Conservation (phyloP, 2,329 filamentous ascomycete species). For the Phaeoacremonium minimum region DNA sequence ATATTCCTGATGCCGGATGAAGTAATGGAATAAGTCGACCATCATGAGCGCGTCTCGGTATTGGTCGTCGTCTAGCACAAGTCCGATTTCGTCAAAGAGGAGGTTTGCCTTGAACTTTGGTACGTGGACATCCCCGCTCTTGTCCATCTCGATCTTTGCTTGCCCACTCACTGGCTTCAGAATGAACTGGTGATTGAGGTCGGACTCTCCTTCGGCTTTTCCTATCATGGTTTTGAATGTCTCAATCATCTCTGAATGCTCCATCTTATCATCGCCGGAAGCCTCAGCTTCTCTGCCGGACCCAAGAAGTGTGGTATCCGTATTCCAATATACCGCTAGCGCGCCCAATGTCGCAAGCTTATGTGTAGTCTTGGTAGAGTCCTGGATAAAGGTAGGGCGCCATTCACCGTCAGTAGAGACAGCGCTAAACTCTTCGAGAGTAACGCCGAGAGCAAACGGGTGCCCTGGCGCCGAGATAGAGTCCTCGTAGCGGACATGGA, state of each 20-base stretch:
- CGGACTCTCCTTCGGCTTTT: slow-evolving; percentile 52
- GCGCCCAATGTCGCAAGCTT: slow-evolving; percentile 90
- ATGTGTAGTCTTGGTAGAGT: slow-evolving; percentile 76
- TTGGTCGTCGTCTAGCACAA: slow-evolving; percentile 96
- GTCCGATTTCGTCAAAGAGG: slow-evolving; percentile 93
- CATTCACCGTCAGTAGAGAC: slow-evolving; percentile 93
- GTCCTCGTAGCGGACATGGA: slow-evolving; percentile 97
- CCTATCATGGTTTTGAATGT: slow-evolving; percentile 78
- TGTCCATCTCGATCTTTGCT: slow-evolving; percentile 91
- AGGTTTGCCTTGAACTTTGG: slow-evolving; percentile 89
- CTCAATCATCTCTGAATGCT: slow-evolving; percentile 72
- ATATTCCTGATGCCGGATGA: slow-evolving; percentile 95
- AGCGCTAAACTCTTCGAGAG: slow-evolving; percentile 92
- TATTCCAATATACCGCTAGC: slow-evolving; percentile 96
- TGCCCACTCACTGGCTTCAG: slow-evolving; percentile 93
- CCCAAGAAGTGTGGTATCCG: slow-evolving; percentile 79
- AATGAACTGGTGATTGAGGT: slow-evolving; percentile 76
- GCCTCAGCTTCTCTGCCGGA: slow-evolving; percentile 70
- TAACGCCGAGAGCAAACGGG: slow-evolving; percentile 89
- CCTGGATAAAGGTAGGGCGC: slow-evolving; percentile 94
- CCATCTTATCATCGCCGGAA: slow-evolving; percentile 53
- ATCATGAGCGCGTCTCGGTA: slow-evolving; percentile 98
- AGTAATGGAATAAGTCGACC: slow-evolving; percentile 97
- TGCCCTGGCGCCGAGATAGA: slow-evolving; percentile 92
- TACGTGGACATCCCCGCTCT: slow-evolving; percentile 72